phyloP scores from a whole-genome alignment of 345 rosid genomes.

The Carallia brachiata region DNA sequence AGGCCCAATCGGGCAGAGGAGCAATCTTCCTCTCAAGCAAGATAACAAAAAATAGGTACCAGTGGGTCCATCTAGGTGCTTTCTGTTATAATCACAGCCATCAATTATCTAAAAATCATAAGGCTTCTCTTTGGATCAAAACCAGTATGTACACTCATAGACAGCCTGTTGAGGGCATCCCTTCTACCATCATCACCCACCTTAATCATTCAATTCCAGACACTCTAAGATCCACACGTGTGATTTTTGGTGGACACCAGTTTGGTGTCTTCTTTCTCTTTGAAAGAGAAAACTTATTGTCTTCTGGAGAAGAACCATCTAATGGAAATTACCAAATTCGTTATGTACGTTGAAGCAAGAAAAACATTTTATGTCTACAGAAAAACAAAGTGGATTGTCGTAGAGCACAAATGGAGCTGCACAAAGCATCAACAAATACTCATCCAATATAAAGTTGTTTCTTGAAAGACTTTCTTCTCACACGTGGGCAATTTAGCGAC shows the following conservation, averaged over 20 bases:
- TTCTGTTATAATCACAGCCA: conserved; percentile 12
- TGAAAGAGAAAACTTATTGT: not conserved
- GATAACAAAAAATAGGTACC: conserved; percentile 8
- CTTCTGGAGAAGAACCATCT: conserved; percentile 9
- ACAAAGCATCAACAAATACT: no score
- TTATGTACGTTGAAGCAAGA: conserved; percentile 8
- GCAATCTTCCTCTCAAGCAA: conserved; percentile 25
- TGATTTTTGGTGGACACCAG: not conserved
- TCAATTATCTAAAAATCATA: conserved; percentile 13
- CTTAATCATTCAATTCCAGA: conserved; percentile 10
- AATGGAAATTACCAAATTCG: conserved; percentile 21
- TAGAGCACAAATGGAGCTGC: not conserved
- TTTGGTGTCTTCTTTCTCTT: no score
- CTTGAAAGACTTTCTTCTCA: not conserved
- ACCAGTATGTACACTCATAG: conserved; percentile 2
- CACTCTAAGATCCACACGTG: conserved; percentile 1
- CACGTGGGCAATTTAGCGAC: not conserved
- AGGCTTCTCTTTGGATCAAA: conserved; percentile 12
- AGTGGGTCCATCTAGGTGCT: conserved; percentile 23
- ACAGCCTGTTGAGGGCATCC: conserved; percentile 33
- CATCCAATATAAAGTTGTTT: no score
- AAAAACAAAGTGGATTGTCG: not conserved
- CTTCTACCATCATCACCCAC: conserved; percentile 23
- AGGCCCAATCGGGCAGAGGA: not conserved
- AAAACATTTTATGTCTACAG: not conserved